Conservation (phyloP, 495 filamentous ascomycete species). For the Jackrogersella multiformis region DNA sequence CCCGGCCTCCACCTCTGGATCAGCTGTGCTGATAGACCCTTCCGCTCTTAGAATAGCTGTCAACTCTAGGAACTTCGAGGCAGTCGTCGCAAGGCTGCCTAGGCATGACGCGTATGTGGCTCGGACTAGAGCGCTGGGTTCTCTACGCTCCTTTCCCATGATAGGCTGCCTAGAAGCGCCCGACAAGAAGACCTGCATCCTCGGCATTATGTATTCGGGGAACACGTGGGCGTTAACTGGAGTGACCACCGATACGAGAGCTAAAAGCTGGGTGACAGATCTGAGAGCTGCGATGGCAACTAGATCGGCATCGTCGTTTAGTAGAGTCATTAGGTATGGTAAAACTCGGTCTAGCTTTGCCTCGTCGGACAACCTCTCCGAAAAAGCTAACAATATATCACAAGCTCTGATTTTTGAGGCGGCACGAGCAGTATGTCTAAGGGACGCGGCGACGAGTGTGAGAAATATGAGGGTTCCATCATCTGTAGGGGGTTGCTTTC, state of each 20-base stretch:
- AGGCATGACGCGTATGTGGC: slow-evolving; percentile 93
- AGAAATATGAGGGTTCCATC: slow-evolving; percentile 95
- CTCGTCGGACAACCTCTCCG: slow-evolving; percentile 91
- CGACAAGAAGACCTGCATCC: slow-evolving; percentile 75
- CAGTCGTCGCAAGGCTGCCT: slow-evolving; percentile 89
- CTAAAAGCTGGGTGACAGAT: slow-evolving; percentile 85
- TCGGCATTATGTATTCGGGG: slow-evolving; percentile 90
- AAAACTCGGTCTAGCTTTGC: slow-evolving; percentile 95
- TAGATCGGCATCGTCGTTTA: slow-evolving; percentile 81
- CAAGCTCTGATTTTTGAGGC: slow-evolving; percentile 89
- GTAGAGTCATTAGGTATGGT: slow-evolving; percentile 82
- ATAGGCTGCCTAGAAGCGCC: slow-evolving; percentile 52
- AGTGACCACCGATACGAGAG: slow-evolving; percentile 85
- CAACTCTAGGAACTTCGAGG: slow-evolving; percentile 86
- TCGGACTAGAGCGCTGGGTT: slow-evolving; percentile 74
- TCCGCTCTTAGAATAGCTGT: slow-evolving; percentile 87
- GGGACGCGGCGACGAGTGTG: slow-evolving; percentile 82
- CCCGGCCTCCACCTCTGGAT: slow-evolving; percentile 83
- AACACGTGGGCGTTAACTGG: slow-evolving; percentile 96
- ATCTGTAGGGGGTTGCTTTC: slow-evolving; percentile 63
- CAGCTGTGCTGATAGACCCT: slow-evolving; percentile 77
- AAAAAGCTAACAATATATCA: slow-evolving; percentile 91
- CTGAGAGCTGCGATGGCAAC: slow-evolving; percentile 87
- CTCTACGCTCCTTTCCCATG: slow-evolving; percentile 56
- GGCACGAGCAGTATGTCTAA: slow-evolving; percentile 88